Percentiles rank a stretch among this genome's conserved stretches.
These are phyloP conservation scores for Craterostigma plantagineum DNA, from an alignment of 257 asterid species.

Conservation along the genomic window DNA sequence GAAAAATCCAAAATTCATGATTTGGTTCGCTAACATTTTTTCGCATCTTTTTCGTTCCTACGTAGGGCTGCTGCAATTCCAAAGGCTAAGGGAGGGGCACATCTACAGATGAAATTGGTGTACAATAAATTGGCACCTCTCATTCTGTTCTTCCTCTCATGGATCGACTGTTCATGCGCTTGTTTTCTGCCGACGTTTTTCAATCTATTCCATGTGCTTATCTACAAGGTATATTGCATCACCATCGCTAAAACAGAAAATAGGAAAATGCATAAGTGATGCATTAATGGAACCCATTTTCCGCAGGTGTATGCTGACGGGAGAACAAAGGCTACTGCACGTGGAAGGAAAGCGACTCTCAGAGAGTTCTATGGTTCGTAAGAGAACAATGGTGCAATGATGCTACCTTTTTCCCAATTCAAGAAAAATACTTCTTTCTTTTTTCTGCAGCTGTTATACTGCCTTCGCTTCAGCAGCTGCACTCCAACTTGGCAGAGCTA, in stretches of 20 bases:
- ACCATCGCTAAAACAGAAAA: too few species aligned
- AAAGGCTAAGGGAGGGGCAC: conserved; percentile 54
- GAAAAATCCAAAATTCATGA: too few species aligned
- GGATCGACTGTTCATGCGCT: conserved; percentile 63
- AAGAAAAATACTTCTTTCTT: too few species aligned
- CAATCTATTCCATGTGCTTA: conserved; percentile 50
- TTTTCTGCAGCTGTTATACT: conserved; percentile 50
- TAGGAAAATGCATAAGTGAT: too few species aligned
- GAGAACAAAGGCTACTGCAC: conserved; percentile 38
- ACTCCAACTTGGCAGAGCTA: conserved; percentile 32
- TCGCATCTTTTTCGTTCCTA: too few species aligned
- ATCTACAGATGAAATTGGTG: conserved; percentile 68
- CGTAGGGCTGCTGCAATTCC: conserved; percentile 72
- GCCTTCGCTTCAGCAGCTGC: conserved; percentile 68
- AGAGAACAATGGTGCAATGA: too few species aligned
- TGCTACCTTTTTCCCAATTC: too few species aligned
- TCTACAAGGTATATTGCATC: conserved; percentile 71
- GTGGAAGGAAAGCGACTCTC: conserved; percentile 57
- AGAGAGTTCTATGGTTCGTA: conserved; percentile 64
- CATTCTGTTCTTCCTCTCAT: conserved; percentile 41
- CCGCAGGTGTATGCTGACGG: conserved; percentile 70
- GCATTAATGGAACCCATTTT: too few species aligned
- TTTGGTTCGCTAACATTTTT: too few species aligned
- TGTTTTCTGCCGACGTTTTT: conserved; percentile 36
- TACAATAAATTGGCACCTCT: conserved; percentile 51